Evolutionary conservation across 371 early-diverging fungal species (phyloP), one percentile per base, ranked within the genome.

Genomic region (Lichtheimia hyalospora): DNA sequence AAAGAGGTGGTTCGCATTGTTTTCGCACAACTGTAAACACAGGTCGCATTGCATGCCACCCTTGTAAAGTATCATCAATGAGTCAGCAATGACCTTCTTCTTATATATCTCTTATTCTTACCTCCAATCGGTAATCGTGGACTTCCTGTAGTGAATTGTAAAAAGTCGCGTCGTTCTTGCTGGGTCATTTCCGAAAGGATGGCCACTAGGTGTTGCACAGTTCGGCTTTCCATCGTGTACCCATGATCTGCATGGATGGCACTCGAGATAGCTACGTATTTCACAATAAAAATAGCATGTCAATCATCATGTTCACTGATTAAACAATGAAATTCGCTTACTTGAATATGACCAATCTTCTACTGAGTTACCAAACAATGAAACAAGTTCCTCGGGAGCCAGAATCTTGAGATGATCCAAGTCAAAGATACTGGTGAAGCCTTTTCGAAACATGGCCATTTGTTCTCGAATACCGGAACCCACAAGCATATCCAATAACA

Each of bases 131-230:
- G 97, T 50, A 97, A 79, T 58, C 86, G 79, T 3, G 94, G 92
- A 18, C 92, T 86, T 1, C 96, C 97, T 0, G 96, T 97, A 20
- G 93, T 86, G 60, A 95, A 97, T 63, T 86, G 86, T 49, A 96
- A 66, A 66, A 97, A 95, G 53, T 74, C 79, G 15, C 94, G 87
- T 21, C 89, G 79, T 58, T 90, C 87, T 0, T 59, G 65, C 7
- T 54, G 50, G 20, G 67, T 73, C 63, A 92, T 84, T 23, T 77
- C 78, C 2, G 82, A 75, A 77, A 96, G 76, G 44, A 90, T 82
- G 20, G 80, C 75, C 27, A 88, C 44, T 14, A 96, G 75, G 57
- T 84, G 58, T 48, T 72, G 73, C 34, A 96, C 83, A 3, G 84
- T 70, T 3, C 78, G 79, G 28, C 93, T 92, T 42, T 89, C 87